phyloP scores from a whole-genome alignment of 345 rosid species.

The Mercurialis annua region DNA sequence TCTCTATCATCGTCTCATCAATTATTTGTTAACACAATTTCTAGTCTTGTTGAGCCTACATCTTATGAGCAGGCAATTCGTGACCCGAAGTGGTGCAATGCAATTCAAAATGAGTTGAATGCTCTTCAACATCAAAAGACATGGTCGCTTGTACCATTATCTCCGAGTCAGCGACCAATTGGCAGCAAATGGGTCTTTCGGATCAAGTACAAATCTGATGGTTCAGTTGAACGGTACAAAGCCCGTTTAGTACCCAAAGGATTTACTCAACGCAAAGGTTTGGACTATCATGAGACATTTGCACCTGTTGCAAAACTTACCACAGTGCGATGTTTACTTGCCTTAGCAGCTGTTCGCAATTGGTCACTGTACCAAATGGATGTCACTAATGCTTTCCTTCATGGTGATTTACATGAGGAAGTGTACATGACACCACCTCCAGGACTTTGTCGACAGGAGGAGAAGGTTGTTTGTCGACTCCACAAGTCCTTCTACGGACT shows the following conservation, averaged over 20 bases:
- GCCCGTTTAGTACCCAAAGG: neutral
- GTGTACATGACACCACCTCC: slow-evolving; percentile 2
- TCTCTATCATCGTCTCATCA: too few species aligned
- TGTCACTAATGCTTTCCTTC: neutral
- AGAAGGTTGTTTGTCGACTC: neutral
- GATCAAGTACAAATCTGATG: neutral
- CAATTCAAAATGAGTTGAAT: neutral
- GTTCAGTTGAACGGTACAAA: neutral
- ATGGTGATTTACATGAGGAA: neutral
- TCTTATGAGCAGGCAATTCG: neutral
- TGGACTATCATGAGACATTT: neutral
- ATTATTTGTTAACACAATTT: too few species aligned
- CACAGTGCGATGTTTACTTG: neutral
- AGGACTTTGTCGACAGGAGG: neutral
- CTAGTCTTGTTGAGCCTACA: neutral
- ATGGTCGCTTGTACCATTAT: neutral
- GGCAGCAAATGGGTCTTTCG: neutral
- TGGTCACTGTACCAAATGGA: neutral
- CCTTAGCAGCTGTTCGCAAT: neutral
- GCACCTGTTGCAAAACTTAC: neutral
- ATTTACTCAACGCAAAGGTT: neutral
- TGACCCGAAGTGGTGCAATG: neutral
- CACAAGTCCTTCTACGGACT: slow-evolving; percentile 9
- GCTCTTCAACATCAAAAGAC: neutral
- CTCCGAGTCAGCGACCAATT: neutral